Percentiles rank a stretch among this genome's conserved stretches.
These are phyloP conservation scores for Verticillium dahliae DNA, from an alignment of 2,329 filamentous ascomycete species.

Conservation along the genomic window DNA sequence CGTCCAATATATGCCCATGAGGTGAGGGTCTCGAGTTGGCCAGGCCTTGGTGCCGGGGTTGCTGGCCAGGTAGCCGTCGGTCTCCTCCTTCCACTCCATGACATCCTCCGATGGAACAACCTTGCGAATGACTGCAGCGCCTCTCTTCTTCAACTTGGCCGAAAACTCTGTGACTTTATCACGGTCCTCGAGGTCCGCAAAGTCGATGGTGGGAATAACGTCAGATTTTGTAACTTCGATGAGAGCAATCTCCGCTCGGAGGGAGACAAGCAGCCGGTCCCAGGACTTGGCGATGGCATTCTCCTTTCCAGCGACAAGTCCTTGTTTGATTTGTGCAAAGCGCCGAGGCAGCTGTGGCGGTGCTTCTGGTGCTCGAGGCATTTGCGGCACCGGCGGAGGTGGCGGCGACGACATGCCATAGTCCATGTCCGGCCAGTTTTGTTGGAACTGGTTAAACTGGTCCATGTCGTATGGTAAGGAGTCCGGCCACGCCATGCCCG, in stretches of 20 bases:
- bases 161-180: slow-evolving; percentile 45
- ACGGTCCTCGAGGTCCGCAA: slow-evolving; percentile 38
- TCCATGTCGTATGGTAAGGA: slow-evolving; percentile 7
- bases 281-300: slow-evolving; percentile 46
- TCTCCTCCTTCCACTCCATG: slow-evolving; percentile 44
- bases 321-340: slow-evolving; percentile 50
- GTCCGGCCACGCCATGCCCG: slow-evolving; percentile 12
- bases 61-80: slow-evolving; percentile 40
- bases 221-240: slow-evolving; percentile 43
- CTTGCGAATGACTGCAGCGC: slow-evolving; percentile 56
- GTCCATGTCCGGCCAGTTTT: slow-evolving; percentile 1
- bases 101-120: slow-evolving; percentile 53
- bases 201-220: slow-evolving; percentile 51
- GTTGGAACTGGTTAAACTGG: slow-evolving; percentile 2
- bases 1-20: slow-evolving; percentile 48
- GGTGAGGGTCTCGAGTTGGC: slow-evolving; percentile 21
- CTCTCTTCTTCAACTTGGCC: slow-evolving; percentile 22
- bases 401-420: background rate
- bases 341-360: slow-evolving; percentile 49
- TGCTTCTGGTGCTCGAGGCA: slow-evolving; percentile 4
- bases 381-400: background rate
- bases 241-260: slow-evolving; percentile 44
- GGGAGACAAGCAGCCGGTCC: slow-evolving; percentile 43
- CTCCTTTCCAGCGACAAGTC: slow-evolving; percentile 49
- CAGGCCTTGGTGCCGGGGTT: slow-evolving; percentile 31